A percentile compares a stretch with the other conserved stretches of the same genome.
Conservation (phyloP, 2,329 filamentous ascomycete genomes). For the Cladosporium colombiae region DNA sequence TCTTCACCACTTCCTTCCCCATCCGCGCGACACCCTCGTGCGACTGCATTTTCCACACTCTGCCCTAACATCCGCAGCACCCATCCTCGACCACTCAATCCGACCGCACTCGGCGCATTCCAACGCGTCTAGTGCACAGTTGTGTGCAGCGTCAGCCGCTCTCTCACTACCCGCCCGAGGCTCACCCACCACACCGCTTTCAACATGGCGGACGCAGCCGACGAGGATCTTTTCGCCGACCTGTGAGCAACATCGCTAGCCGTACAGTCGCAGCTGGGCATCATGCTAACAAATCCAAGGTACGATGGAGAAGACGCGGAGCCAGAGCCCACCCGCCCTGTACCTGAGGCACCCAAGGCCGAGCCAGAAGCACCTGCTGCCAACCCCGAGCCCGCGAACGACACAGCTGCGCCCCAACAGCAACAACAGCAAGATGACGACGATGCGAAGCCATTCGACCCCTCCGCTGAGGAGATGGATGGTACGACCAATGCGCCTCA, state of each 20-base stretch:
- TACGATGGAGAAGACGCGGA: constrained; percentile 64
- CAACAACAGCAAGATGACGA: constrained; percentile 37
- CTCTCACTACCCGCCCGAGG: neutral
- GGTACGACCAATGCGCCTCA: constrained; percentile 1
- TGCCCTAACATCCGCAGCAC: neutral
- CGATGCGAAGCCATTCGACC: constrained; percentile 54
- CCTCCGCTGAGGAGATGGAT: constrained; percentile 20
- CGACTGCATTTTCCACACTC: too few species aligned
- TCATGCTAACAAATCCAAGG: constrained; percentile 26
- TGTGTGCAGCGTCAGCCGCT: neutral
- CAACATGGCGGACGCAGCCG: constrained; percentile 79
- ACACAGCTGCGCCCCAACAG: constrained; percentile 6
- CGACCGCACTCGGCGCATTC: neutral
- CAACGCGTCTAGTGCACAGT: neutral
- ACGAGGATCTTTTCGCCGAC: constrained; percentile 94
- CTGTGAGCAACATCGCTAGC: constrained; percentile 62
- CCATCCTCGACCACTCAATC: neutral
- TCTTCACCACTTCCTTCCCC: neutral
- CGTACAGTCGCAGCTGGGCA: neutral
- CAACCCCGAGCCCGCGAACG: constrained; percentile 16
- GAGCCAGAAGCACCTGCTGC: constrained; percentile 23
- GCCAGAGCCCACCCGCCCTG: constrained; percentile 28
- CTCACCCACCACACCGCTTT: neutral
- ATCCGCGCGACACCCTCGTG: neutral
- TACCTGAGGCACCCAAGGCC: constrained; percentile 12